Percentiles rank a stretch among this genome's conserved stretches.
These are phyloP conservation scores for Leptographium wingfieldii DNA, from an alignment of 2,329 filamentous ascomycete species.

Conservation along the genomic window DNA sequence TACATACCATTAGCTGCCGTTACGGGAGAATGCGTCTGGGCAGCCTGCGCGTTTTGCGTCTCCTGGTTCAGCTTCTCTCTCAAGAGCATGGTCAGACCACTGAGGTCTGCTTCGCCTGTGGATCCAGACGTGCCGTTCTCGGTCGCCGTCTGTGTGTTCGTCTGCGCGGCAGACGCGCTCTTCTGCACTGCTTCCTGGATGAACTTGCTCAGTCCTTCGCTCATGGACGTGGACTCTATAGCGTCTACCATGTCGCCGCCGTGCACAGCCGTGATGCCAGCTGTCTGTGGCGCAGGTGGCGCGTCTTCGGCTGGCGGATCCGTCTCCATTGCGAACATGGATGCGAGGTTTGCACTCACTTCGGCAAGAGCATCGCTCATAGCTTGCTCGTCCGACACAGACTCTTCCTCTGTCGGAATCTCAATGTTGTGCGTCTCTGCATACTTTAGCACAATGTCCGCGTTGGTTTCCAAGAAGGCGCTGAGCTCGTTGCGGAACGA, in stretches of 20 bases:
- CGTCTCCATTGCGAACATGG: neutral
- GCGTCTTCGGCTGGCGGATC: neutral
- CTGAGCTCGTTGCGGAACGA: conserved; percentile 22
- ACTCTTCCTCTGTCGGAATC: conserved; percentile 21
- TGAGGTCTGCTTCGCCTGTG: conserved; percentile 7
- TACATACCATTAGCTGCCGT: conserved; percentile 6
- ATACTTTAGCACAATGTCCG: conserved; percentile 21
- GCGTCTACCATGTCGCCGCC: neutral
- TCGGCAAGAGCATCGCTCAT: neutral
- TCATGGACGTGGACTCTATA: neutral
- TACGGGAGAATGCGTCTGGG: conserved; percentile 4
- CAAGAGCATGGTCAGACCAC: conserved; percentile 16
- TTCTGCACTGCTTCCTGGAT: conserved; percentile 14
- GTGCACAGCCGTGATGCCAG: neutral
- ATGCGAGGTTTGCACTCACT: neutral
- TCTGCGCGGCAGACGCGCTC: neutral
- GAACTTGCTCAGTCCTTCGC: conserved; percentile 11
- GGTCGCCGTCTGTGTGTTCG: neutral
- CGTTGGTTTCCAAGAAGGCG: conserved; percentile 19
- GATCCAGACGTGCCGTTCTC: conserved; percentile 2
- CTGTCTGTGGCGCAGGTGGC: neutral
- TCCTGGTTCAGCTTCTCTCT: conserved; percentile 13
- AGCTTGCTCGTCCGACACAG: conserved; percentile 10
- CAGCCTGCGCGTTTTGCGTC: conserved; percentile 1
- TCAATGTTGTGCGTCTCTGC: conserved; percentile 25